Conservation (phyloP, 345 rosid genomes). For the Camelina neglecta region DNA sequence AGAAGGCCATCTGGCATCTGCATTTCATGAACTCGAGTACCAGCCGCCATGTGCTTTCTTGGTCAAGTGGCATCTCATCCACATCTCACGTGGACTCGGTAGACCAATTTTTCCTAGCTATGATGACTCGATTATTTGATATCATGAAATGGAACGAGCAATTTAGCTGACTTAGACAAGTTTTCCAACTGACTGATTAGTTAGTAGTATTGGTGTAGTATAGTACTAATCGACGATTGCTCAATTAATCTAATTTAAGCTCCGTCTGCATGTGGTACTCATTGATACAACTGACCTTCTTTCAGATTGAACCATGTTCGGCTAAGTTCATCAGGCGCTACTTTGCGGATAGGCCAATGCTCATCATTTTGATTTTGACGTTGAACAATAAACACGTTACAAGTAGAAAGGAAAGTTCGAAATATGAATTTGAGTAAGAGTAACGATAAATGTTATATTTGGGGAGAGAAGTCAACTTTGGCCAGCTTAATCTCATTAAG, state of each 20-base stretch:
- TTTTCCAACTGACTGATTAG: no score
- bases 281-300: background rate
- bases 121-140: background rate
- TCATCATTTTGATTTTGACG: background rate
- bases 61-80: background rate
- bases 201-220: background rate
- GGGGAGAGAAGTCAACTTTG: background rate
- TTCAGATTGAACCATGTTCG: background rate
- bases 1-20: background rate
- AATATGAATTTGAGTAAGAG: background rate
- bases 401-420: constrained; percentile 9
- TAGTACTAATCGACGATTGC: background rate
- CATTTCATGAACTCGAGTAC: background rate
- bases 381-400: background rate
- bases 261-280: background rate
- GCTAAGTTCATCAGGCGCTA: background rate
- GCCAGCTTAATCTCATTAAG: background rate
- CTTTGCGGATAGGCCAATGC: background rate
- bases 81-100: background rate
- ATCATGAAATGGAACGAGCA: background rate
- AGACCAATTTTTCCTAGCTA: background rate
- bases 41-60: background rate
- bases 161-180: background rate
- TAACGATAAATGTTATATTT: no score
- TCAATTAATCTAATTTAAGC: background rate